Conservation (phyloP, 169 alveolate genomes). For the Babesia bigemina region DNA sequence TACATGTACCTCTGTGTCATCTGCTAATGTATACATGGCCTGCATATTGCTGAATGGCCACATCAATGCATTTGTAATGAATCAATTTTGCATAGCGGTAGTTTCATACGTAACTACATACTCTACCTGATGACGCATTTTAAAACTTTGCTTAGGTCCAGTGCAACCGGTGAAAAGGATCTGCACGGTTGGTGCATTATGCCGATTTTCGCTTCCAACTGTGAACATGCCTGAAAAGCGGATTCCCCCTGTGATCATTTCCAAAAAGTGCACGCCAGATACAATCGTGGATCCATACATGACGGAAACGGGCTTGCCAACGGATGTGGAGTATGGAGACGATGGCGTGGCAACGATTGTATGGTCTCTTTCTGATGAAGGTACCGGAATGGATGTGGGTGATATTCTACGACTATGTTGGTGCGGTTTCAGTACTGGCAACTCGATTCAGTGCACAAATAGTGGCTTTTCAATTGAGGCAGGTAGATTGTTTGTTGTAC, state of each 20-base stretch:
- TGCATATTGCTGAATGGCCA: too few relatives aligned
- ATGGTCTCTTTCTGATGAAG: not conserved
- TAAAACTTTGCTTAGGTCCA: too few relatives aligned
- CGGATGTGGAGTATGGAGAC: not conserved
- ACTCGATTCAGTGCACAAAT: not conserved
- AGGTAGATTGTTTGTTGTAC: slow-evolving; percentile 1
- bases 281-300: not conserved
- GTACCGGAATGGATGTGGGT: not conserved
- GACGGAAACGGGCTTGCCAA: not conserved
- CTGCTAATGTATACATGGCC: too few relatives aligned
- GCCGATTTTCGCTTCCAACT: too few relatives aligned
- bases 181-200: too few relatives aligned
- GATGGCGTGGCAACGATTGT: not conserved
- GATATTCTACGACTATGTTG: slow-evolving; percentile 11
- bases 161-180: too few relatives aligned
- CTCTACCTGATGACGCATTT: too few relatives aligned
- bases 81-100: too few relatives aligned
- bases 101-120: too few relatives aligned
- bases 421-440: slow-evolving; percentile 12
- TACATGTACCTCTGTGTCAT: too few relatives aligned
- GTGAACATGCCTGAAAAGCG: too few relatives aligned
- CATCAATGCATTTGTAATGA: too few relatives aligned
- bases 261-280: not conserved
- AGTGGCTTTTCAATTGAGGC: slow-evolving; percentile 6
- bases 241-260: not conserved